Percentiles rank a stretch among this genome's conserved stretches.
Evolutionary conservation across 306 rosid species (phyloP).

Genomic region (Styphnolobium japonicum): DNA sequence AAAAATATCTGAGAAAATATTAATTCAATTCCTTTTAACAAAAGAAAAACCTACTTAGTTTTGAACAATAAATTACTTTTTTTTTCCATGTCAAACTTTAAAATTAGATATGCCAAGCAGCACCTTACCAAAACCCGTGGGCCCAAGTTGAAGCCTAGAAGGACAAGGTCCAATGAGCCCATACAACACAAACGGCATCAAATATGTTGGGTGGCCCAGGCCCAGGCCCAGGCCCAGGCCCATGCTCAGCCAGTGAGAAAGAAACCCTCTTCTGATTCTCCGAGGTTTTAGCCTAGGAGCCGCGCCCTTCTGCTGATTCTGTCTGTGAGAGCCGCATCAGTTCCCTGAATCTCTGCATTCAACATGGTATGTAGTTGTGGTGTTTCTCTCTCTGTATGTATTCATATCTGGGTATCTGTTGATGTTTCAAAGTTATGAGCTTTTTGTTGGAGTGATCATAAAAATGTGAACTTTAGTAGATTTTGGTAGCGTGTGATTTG

Average conservation of each 20-base stretch:
- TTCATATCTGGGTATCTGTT: not conserved
- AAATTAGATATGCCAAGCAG: too few species aligned
- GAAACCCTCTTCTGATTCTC: not conserved
- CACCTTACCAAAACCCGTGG: too few species aligned
- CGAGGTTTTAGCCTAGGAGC: slow-evolving; percentile 10
- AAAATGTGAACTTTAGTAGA: not conserved
- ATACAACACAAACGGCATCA: not conserved
- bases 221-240: not conserved
- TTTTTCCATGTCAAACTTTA: too few species aligned
- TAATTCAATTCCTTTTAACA: not conserved
- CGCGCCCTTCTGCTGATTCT: not conserved
- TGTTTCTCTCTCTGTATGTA: not conserved
- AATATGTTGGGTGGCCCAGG: not conserved
- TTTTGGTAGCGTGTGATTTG: not conserved
- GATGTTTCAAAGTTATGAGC: not conserved
- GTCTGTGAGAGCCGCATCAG: not conserved
- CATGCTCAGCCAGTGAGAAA: not conserved
- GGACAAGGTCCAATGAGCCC: too few species aligned
- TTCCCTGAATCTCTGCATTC: not conserved
- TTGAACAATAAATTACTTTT: too few species aligned
- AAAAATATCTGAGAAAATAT: too few species aligned
- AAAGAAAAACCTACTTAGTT: not conserved
- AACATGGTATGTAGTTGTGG: slow-evolving; percentile 7
- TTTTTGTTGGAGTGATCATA: not conserved
- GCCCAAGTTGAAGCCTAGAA: too few species aligned